Conservation (phyloP, 257 asterid species). For the Vinca minor region DNA sequence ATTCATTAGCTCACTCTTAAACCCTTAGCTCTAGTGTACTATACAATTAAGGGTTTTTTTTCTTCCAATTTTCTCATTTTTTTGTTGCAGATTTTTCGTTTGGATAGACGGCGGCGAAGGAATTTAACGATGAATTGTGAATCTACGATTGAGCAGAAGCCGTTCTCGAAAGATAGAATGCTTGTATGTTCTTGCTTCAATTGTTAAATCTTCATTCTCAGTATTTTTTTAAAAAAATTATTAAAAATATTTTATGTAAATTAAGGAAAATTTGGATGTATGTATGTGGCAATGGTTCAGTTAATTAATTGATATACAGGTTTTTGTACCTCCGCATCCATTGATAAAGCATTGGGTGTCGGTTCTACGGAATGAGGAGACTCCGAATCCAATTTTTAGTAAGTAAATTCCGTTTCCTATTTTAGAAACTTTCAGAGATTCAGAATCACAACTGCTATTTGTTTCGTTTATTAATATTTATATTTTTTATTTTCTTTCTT, state of each 20-base stretch:
- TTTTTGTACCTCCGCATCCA: constrained; percentile 94
- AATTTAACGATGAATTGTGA: constrained; percentile 33
- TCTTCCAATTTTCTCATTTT: background rate
- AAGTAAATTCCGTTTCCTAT: constrained; percentile 9
- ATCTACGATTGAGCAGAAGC: constrained; percentile 38
- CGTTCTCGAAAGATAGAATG: constrained; percentile 61
- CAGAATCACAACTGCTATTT: background rate
- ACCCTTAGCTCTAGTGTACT: background rate
- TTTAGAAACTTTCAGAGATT: background rate
- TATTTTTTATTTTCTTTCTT: background rate
- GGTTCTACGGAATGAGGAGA: constrained; percentile 83
- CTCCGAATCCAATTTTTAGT: constrained; percentile 83
- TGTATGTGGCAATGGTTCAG: background rate
- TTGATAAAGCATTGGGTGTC: constrained; percentile 96
- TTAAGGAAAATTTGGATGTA: too few relatives aligned
- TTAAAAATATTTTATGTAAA: background rate
- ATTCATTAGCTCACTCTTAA: background rate
- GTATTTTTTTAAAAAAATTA: background rate
- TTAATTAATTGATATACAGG: constrained; percentile 29
- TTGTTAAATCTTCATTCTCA: background rate
- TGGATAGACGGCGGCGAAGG: constrained; percentile 28
- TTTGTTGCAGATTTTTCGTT: constrained; percentile 34
- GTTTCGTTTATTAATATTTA: background rate
- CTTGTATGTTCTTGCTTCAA: constrained; percentile 39
- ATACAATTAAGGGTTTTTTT: background rate